phyloP scores from a whole-genome alignment of 2,329 filamentous ascomycete genomes.

The Pseudogymnoascus sp. region DNA sequence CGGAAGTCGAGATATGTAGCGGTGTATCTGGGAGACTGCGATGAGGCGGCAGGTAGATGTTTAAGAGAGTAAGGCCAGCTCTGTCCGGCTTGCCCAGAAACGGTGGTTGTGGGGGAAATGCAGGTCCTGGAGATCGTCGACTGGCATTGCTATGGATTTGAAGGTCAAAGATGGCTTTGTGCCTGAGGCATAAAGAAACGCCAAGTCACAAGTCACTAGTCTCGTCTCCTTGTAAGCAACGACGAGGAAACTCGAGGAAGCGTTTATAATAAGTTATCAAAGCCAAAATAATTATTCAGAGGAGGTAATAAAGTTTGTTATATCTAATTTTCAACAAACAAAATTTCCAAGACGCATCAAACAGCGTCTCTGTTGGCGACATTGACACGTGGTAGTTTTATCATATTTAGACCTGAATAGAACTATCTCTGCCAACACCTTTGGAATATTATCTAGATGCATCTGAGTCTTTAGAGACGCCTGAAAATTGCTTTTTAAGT shows the following conservation, averaged over 20 bases:
- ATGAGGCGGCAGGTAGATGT: not conserved
- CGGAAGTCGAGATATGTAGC: not conserved
- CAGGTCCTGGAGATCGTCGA: constrained; percentile 9
- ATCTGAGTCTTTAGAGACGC: not conserved
- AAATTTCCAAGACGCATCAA: not conserved
- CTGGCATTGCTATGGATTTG: constrained; percentile 8
- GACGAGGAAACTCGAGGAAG: not conserved
- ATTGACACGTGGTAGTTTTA: constrained; percentile 1
- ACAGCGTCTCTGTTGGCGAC: not conserved
- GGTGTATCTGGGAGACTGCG: not conserved
- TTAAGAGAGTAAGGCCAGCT: not conserved
- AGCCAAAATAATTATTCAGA: not conserved
- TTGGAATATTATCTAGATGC: not conserved
- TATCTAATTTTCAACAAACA: not conserved
- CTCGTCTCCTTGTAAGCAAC: not conserved
- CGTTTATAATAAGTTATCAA: not conserved
- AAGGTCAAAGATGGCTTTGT: constrained; percentile 7
- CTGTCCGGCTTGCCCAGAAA: constrained; percentile 4
- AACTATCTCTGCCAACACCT: not conserved
- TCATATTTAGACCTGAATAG: not conserved
- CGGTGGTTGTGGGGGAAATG: constrained; percentile 9
- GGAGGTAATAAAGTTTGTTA: not conserved
- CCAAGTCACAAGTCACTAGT: not conserved
- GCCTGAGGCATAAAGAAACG: not conserved
- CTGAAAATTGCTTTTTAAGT: not conserved